phyloP scores from a whole-genome alignment of 495 filamentous ascomycete genomes.

The Schizothecium vesticola region DNA sequence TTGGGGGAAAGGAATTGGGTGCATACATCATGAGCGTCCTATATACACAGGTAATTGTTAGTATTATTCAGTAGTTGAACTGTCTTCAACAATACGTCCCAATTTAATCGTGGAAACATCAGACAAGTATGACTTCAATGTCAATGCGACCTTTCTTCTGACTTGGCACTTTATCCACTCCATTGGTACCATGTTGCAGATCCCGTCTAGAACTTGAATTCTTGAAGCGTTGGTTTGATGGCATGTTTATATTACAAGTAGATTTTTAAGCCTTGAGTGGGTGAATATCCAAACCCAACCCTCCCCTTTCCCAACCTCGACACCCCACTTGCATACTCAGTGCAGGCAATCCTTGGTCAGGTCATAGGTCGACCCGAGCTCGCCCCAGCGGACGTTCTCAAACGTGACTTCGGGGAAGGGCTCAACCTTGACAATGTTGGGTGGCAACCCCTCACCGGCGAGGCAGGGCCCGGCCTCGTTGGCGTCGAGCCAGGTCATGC shows the following conservation, averaged over 20 bases:
- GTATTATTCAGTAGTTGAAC: not conserved
- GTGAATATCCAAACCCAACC: not conserved
- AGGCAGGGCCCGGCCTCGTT: conserved; percentile 56
- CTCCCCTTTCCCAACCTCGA: not conserved
- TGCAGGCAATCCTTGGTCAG: not conserved
- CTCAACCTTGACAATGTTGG: conserved; percentile 41
- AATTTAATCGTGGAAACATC: no score
- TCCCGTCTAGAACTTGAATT: no score
- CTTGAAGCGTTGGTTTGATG: not conserved
- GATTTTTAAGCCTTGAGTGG: not conserved
- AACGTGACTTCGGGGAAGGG: conserved; percentile 52
- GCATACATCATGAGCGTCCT: not conserved
- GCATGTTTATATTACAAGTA: not conserved
- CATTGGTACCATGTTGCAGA: no score
- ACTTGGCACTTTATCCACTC: no score
- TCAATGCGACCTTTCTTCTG: no score
- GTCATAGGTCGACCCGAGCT: conserved; percentile 52
- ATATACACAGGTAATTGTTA: not conserved
- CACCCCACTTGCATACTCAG: not conserved
- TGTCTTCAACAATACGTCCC: no score
- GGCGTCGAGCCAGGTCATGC: conserved; percentile 62
- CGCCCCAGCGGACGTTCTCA: conserved; percentile 61
- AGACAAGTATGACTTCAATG: no score
- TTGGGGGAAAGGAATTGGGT: not conserved
- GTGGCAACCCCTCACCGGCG: conserved; percentile 45